Evolutionary conservation across 495 filamentous ascomycete genomes (phyloP).

Genomic region (Cudoniella acicularis): DNA sequence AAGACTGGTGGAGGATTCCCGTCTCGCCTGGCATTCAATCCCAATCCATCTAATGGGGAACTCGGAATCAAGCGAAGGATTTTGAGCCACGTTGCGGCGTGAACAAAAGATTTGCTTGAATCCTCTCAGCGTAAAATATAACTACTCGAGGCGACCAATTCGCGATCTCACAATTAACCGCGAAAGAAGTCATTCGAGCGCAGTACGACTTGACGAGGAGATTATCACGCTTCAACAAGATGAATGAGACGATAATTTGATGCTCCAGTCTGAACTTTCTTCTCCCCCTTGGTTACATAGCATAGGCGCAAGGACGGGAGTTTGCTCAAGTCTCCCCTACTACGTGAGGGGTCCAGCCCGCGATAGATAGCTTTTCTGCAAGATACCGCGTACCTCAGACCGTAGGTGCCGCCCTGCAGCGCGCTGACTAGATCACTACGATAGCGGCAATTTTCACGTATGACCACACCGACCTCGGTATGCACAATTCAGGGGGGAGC

Average conservation of each 20-base stretch:
- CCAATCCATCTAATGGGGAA: not conserved
- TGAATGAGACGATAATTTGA: too few relatives aligned
- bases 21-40: not conserved
- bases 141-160: not conserved
- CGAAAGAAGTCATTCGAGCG: too few relatives aligned
- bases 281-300: not conserved
- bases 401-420: not conserved
- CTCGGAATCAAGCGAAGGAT: not conserved
- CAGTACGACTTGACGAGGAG: too few relatives aligned
- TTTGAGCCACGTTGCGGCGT: not conserved
- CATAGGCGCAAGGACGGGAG: not conserved
- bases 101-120: not conserved
- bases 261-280: too few relatives aligned
- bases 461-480: too few relatives aligned
- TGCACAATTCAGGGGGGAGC: too few relatives aligned
- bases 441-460: too few relatives aligned
- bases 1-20: not conserved
- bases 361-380: not conserved
- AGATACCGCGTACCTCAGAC: not conserved
- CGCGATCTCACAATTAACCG: not conserved
- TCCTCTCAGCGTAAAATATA: not conserved
- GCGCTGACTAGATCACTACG: too few relatives aligned
- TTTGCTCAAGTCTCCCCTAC: not conserved
- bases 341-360: not conserved
- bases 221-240: too few relatives aligned